Evolutionary conservation across 768 basidiomycete species (phyloP).

Genomic region (Rhodocollybia butyracea): DNA sequence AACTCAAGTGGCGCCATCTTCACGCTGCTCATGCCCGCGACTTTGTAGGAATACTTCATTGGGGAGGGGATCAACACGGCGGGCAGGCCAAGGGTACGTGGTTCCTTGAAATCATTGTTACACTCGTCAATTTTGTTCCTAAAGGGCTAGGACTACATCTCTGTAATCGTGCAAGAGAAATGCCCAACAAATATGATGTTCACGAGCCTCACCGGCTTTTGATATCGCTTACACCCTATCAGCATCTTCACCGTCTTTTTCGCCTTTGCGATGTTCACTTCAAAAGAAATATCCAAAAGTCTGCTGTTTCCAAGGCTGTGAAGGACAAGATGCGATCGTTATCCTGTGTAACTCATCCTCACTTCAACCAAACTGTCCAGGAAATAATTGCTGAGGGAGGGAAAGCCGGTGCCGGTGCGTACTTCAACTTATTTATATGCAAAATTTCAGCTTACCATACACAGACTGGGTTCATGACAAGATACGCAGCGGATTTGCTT

Average conservation of each 20-base stretch:
- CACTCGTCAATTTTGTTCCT: background rate
- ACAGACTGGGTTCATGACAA: too few relatives aligned
- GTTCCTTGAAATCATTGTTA: background rate
- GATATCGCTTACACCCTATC: slow-evolving; percentile 1
- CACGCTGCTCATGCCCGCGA: background rate
- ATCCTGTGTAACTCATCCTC: too few relatives aligned
- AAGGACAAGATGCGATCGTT: background rate
- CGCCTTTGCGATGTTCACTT: slow-evolving; percentile 10
- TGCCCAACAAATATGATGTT: slow-evolving; percentile 3
- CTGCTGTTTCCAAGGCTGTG: background rate
- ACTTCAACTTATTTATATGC: too few relatives aligned
- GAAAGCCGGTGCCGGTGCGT: too few relatives aligned
- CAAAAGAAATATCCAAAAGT: slow-evolving; percentile 5
- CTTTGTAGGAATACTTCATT: background rate
- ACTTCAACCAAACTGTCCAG: too few relatives aligned
- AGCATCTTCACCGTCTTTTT: slow-evolving; percentile 9
- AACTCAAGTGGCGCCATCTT: background rate
- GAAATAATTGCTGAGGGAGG: too few relatives aligned
- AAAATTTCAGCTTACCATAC: too few relatives aligned
- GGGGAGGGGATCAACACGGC: too few relatives aligned
- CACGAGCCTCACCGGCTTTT: slow-evolving; percentile 2
- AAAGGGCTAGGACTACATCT: background rate
- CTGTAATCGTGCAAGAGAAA: background rate
- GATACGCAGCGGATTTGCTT: too few relatives aligned
- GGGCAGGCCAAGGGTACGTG: slow-evolving; percentile 9